Conservation (phyloP, 441 rosid species). For the Brassica balearica region DNA sequence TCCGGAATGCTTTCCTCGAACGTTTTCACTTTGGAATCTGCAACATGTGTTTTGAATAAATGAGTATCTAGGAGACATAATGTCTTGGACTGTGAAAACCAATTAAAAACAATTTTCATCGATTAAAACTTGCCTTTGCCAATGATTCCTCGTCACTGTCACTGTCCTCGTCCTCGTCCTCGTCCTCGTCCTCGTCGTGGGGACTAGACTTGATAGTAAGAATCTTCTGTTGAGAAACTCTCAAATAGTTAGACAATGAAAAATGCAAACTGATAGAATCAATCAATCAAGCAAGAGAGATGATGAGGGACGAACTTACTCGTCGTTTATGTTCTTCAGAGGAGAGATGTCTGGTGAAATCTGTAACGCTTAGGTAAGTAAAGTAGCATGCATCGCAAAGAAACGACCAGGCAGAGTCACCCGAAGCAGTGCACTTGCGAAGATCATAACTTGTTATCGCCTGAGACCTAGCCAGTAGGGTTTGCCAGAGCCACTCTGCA, state of each 20-base stretch:
- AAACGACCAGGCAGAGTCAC: neutral
- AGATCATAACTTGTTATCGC: neutral
- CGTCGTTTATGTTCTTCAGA: neutral
- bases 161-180: neutral
- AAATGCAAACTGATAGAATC: neutral
- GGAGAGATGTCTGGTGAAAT: neutral
- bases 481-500: constrained; percentile 1
- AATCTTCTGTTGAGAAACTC: neutral
- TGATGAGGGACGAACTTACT: neutral
- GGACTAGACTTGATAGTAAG: neutral
- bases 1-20: neutral
- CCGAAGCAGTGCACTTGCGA: neutral
- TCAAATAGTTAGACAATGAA: neutral
- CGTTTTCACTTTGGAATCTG: neutral
- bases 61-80: neutral
- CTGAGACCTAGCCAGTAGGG: neutral
- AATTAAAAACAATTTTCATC: too few species aligned
- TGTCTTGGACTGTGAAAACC: neutral
- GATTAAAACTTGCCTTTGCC: neutral
- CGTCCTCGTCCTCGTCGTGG: neutral
- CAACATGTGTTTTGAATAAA: neutral
- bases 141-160: neutral
- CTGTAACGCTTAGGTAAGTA: neutral
- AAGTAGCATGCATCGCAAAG: neutral
- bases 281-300: neutral